Conservation (phyloP, 768 basidiomycete species). For the Paxillus ammoniavirescens region DNA sequence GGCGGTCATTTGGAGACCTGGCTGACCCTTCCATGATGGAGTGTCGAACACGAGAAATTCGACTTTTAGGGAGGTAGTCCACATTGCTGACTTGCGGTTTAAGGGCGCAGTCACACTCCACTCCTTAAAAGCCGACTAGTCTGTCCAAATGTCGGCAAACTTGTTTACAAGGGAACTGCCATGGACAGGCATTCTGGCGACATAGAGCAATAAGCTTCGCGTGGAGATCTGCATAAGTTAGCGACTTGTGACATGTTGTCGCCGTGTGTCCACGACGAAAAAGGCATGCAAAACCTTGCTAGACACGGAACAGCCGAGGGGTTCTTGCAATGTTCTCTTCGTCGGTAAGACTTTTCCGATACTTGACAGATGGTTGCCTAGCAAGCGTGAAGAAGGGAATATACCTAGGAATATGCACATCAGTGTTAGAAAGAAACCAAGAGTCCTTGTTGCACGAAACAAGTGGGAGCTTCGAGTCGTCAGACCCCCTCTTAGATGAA, state of each 20-base stretch:
- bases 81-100: not conserved
- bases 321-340: not conserved
- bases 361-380: not conserved
- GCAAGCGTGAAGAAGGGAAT: not conserved
- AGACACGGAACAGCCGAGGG: not conserved
- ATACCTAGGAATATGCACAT: no score
- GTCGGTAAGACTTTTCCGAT: not conserved
- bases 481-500: no score
- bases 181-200: not conserved
- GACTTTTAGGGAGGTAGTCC: not conserved
- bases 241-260: not conserved
- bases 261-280: not conserved
- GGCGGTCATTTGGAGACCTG: slow-evolving; percentile 40
- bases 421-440: no score
- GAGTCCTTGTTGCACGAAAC: no score
- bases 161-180: not conserved
- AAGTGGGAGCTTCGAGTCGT: no score
- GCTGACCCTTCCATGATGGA: slow-evolving; percentile 1
- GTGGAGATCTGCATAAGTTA: not conserved
- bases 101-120: not conserved
- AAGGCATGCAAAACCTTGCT: not conserved
- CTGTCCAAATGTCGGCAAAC: not conserved
- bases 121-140: no score
- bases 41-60: slow-evolving; percentile 5
- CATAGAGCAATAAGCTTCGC: not conserved